These are phyloP conservation scores for Barbarea vulgaris DNA, from an alignment of 345 rosid species.

Conservation along the genomic window DNA sequence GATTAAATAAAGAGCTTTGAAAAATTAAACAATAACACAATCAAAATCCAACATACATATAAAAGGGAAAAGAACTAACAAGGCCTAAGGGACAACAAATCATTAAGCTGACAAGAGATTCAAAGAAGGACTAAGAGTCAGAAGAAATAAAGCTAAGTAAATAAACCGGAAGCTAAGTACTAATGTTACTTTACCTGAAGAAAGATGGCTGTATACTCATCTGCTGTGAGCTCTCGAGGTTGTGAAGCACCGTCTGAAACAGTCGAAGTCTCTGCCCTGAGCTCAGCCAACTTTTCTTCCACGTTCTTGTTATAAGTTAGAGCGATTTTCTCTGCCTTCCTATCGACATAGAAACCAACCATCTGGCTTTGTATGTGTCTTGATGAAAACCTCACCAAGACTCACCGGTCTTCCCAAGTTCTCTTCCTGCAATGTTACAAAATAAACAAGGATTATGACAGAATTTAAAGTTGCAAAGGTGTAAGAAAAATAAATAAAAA, in stretches of 20 bases:
- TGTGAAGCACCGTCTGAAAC: not conserved
- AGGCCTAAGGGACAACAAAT: too few species aligned
- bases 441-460: not conserved
- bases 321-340: not conserved
- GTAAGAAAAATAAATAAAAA: not conserved
- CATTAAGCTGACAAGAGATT: too few species aligned
- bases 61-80: too few species aligned
- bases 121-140: too few species aligned
- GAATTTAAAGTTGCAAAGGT: not conserved
- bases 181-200: too few species aligned
- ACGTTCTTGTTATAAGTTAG: not conserved
- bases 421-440: not conserved
- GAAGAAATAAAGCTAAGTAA: too few species aligned
- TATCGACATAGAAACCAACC: not conserved
- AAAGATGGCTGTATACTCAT: not conserved
- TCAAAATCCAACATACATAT: too few species aligned
- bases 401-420: too few species aligned
- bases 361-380: not conserved
- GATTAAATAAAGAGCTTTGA: too few species aligned
- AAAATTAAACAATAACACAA: too few species aligned
- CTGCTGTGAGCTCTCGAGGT: not conserved
- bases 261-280: not conserved
- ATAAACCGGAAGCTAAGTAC: too few species aligned
- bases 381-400: not conserved
- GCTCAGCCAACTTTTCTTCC: not conserved